Base-by-base conservation (phyloP, 306 rosid genomes). In the Cucumis cinereus region DNA sequence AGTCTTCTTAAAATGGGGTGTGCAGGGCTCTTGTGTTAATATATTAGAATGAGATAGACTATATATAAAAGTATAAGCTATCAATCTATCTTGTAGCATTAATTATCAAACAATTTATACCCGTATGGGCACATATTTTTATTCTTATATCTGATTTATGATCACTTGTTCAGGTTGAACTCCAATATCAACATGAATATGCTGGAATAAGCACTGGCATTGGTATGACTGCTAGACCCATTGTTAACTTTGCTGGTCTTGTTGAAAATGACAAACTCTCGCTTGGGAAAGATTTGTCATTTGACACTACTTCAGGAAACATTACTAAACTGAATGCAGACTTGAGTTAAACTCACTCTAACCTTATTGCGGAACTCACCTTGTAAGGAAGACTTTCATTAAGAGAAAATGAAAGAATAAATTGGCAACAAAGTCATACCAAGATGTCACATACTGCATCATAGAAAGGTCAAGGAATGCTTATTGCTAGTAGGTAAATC, bases 181-280 rank as follows among this genome's bases (percentile, higher is more conserved):
- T 94, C 40, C 97, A 90, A 81, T 94, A 94, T 80, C 91, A 78
- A 74, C 97, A 94, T 57, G 97, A 94, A 78, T 87, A 90, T 84
- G 98, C 93, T 66, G 98, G 98, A 73, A 89, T 94, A 75, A 91
- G 86, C 84, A 89, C 96, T 7, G 85, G 97, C 83, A 82, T 91
- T 85, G 96, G 94, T 45, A 87, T 94, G 91, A 89, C 94, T 72
- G 96, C 98, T 22, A 91, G 84, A 61, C 98, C 98, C 7, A 59
- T 85, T 79, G 88, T 94, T 77, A 89, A 91, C 87, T 89, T 94
- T 81, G 88, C 98, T 77, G 92, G 96, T 53, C 96, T 90, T 82
- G 74, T 94, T 71, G 98, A 97, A 71, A 94, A 90, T 78, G 82
- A 79, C 62, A 5, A 33, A 68, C 74, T 91, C 3, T 68, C 98